Evolutionary conservation across 345 rosid species (phyloP).

Genomic region (Moricandia arvensis): DNA sequence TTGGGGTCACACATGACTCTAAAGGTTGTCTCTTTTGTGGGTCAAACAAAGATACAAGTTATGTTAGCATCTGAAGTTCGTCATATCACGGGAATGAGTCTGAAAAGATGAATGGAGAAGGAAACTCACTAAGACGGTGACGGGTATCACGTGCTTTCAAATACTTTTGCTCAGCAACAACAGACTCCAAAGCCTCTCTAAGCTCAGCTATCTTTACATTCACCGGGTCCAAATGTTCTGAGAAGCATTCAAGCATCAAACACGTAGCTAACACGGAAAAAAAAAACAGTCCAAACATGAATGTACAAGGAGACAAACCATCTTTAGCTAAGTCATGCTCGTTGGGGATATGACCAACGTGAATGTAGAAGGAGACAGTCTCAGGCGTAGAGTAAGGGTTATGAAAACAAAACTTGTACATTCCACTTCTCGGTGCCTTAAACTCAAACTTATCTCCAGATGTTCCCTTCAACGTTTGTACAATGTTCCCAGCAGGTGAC

Average conservation of each 20-base stretch:
- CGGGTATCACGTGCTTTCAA: constrained; percentile 91
- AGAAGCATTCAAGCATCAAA: no score
- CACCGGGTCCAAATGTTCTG: constrained; percentile 91
- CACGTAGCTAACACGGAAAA: no score
- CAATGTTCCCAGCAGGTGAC: constrained; percentile 73
- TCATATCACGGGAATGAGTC: not conserved
- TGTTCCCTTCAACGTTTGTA: constrained; percentile 74
- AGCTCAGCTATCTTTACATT: constrained; percentile 94
- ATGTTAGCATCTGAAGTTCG: not conserved
- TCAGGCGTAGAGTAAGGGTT: constrained; percentile 91
- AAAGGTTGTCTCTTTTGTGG: not conserved
- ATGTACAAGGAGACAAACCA: constrained; percentile 52
- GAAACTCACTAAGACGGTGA: constrained; percentile 80
- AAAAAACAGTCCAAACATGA: no score
- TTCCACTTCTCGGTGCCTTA: constrained; percentile 90
- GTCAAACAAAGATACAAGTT: not conserved
- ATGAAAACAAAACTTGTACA: constrained; percentile 95
- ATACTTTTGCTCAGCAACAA: constrained; percentile 92
- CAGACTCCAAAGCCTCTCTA: constrained; percentile 89
- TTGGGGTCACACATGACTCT: not conserved
- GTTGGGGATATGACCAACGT: constrained; percentile 91
- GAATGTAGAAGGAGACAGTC: constrained; percentile 91
- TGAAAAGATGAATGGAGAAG: not conserved
- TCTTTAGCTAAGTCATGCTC: constrained; percentile 96
- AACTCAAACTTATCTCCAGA: constrained; percentile 95